Evolutionary conservation across 2,329 filamentous ascomycete species (phyloP).

Genomic region (Cordyceps farinosa): DNA sequence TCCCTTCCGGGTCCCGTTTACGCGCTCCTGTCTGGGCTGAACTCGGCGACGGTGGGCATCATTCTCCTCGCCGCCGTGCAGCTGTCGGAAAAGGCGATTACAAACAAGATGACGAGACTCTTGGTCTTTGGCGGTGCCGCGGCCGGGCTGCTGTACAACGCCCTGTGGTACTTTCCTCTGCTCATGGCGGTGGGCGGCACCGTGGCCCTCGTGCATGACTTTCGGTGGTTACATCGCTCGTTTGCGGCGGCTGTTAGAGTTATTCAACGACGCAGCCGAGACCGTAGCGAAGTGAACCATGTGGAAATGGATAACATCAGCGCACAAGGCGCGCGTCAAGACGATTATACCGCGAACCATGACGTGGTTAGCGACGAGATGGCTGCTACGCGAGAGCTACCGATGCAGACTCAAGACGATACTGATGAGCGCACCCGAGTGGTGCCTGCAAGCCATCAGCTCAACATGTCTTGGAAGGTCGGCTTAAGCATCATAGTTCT

Average conservation of each 20-base stretch:
- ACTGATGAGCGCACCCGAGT: constrained; percentile 13
- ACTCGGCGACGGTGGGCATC: constrained; percentile 68
- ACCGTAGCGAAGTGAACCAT: not conserved
- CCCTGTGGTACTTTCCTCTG: constrained; percentile 71
- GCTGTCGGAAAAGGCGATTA: constrained; percentile 64
- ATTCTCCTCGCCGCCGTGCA: constrained; percentile 67
- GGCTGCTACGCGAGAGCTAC: not conserved
- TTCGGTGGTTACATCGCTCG: constrained; percentile 43
- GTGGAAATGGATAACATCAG: not conserved
- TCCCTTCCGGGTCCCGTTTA: constrained; percentile 61
- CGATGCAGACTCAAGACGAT: not conserved
- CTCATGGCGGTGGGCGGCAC: constrained; percentile 56
- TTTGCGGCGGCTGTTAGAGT: not conserved
- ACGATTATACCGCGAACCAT: constrained; percentile 13
- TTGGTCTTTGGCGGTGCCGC: constrained; percentile 61
- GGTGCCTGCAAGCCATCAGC: constrained; percentile 30
- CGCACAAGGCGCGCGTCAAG: not conserved
- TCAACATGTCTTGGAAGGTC: constrained; percentile 43
- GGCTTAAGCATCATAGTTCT: constrained; percentile 39
- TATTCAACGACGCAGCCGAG: not conserved
- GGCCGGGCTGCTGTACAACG: constrained; percentile 66
- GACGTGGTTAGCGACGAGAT: constrained; percentile 6
- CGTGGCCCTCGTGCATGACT: constrained; percentile 54
- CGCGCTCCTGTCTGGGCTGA: constrained; percentile 67
- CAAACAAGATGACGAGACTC: constrained; percentile 58